These are phyloP conservation scores for Neurospora sublineolata DNA, from an alignment of 495 filamentous ascomycete species.

Conservation along the genomic window DNA sequence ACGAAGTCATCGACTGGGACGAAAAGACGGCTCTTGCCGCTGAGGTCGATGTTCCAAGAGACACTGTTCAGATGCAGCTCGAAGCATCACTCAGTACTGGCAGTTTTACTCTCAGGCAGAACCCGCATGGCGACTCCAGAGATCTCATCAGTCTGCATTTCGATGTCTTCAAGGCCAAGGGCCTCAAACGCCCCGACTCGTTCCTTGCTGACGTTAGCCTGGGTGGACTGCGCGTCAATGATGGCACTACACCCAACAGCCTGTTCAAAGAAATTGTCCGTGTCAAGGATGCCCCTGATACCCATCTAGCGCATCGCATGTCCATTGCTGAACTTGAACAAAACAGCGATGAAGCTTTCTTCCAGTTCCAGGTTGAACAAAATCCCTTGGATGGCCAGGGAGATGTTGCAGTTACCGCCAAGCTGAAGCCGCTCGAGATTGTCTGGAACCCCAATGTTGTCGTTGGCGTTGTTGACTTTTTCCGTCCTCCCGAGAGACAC, in stretches of 20 bases:
- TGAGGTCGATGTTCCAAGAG: slow-evolving; percentile 75
- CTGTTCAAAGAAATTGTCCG: slow-evolving; percentile 88
- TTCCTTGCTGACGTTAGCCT: slow-evolving; percentile 80
- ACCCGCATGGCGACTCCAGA: slow-evolving; percentile 64
- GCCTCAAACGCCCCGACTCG: slow-evolving; percentile 79
- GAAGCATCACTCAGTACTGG: slow-evolving; percentile 83
- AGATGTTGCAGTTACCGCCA: slow-evolving; percentile 78
- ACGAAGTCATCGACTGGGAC: slow-evolving; percentile 95
- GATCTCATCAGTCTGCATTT: slow-evolving; percentile 87
- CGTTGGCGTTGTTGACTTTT: slow-evolving; percentile 82
- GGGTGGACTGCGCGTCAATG: slow-evolving; percentile 85
- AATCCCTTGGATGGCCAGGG: slow-evolving; percentile 88
- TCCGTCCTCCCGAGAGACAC: slow-evolving; percentile 88
- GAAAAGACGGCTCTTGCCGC: slow-evolving; percentile 85
- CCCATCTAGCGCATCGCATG: slow-evolving; percentile 33
- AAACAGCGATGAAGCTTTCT: slow-evolving; percentile 61
- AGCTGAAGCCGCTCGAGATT: slow-evolving; percentile 89
- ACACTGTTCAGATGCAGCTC: slow-evolving; percentile 83
- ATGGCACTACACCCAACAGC: slow-evolving; percentile 83
- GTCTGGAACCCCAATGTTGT: slow-evolving; percentile 93
- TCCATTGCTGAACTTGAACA: slow-evolving; percentile 55
- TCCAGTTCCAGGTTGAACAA: slow-evolving; percentile 83
- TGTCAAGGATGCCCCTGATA: slow-evolving; percentile 71
- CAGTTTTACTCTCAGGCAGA: slow-evolving; percentile 83
- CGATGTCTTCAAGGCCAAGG: slow-evolving; percentile 81